Evolutionary conservation across 106 monocot species (phyloP).

Genomic region (Dioscorea alata): DNA sequence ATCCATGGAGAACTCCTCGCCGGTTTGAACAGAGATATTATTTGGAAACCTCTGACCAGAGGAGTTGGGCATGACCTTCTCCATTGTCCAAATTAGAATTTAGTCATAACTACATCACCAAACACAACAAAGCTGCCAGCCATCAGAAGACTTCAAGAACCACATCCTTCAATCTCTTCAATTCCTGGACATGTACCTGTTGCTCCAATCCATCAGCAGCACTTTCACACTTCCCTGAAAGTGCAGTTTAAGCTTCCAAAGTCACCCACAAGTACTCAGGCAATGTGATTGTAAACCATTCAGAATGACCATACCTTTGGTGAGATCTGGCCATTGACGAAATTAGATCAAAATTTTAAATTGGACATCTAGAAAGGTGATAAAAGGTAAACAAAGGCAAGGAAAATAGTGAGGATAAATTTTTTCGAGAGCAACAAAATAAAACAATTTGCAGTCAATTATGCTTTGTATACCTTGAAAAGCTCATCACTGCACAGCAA

Average conservation of each 20-base stretch:
- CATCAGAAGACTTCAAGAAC: neutral
- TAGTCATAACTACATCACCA: neutral
- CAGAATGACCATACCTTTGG: too few relatives aligned
- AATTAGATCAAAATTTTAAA: too few relatives aligned
- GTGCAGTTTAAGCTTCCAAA: neutral
- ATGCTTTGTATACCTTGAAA: too few relatives aligned
- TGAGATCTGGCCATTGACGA: too few relatives aligned
- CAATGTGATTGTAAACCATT: too few relatives aligned
- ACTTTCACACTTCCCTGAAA: neutral
- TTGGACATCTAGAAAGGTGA: too few relatives aligned
- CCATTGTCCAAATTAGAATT: conserved; percentile 21
- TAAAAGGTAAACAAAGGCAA: too few relatives aligned
- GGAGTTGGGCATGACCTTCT: conserved; percentile 14
- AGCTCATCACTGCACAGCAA: too few relatives aligned
- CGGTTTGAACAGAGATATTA: conserved; percentile 59
- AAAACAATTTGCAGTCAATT: too few relatives aligned
- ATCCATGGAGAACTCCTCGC: conserved; percentile 58
- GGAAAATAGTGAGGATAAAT: too few relatives aligned
- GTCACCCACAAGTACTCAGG: neutral
- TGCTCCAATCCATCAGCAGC: neutral
- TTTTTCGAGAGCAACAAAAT: too few relatives aligned
- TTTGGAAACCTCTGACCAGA: conserved; percentile 19
- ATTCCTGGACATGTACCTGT: conserved; percentile 1
- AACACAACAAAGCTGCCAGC: neutral
- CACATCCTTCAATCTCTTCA: neutral